Base-by-base conservation (phyloP, 495 filamentous ascomycete species). In the Penicillium bialowiezense region DNA sequence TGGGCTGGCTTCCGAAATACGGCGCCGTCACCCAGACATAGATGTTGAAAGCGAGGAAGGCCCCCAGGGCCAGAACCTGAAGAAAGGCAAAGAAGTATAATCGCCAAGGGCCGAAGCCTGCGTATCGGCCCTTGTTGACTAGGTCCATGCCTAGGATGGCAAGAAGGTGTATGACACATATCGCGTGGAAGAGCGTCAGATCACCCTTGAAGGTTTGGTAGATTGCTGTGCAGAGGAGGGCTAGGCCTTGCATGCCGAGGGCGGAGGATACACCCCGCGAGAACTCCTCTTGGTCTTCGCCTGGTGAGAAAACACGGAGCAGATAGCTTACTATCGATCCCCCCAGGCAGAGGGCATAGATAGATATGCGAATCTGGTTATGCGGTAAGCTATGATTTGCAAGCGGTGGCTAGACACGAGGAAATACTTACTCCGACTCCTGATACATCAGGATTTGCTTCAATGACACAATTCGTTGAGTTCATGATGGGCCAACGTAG, bases 181-280 rank as follows among this genome's bases (percentile, higher is more conserved):
- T 56, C 20, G 49, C 54, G 31, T 56, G 54, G 50, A 56, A 56
- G 23, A 56, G 54, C 7, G 54, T 53, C 9, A 56, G 35, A 1
- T 56, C 50, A n/a, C 20, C 48, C 39, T 40, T 50, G 17, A 56
- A 28, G 15, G 54, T 56, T 23, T 56, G 54, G 40, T 56, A 56
- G 10, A 56, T 56, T 31, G 54, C 54, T 31, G 54, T 56, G 32
- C 54, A 56, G 29, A 56, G 54, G 24, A 56, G 36, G 7, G 54
- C 54, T 9, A 56, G 44, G 12, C 54, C 54, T 53, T 56, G 54
- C 35, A 56, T 46, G 20, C 54, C 54, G 10, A 56, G 50, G 2
- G 54, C 54, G 19, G 54, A 52, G 4, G 50, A 56, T 12, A 56
- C 54, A 5, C 54, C 40, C 5, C 54, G 49, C 0, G 54, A 52